Base-by-base conservation (phyloP, 2,329 filamentous ascomycete species). In the Nothophoma quercina region DNA sequence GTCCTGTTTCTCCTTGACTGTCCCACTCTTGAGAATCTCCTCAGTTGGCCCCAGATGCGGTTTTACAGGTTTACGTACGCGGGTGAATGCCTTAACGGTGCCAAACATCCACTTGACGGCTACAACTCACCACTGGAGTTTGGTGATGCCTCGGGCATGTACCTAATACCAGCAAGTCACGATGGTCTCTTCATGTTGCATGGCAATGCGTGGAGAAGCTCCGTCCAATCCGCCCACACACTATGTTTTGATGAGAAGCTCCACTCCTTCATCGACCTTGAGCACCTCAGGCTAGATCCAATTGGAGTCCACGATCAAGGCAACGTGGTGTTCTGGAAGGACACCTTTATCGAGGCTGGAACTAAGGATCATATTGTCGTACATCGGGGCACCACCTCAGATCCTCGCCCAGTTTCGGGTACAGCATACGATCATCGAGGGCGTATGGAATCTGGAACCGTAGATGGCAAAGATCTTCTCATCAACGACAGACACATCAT, bases 271-370 rank as follows among this genome's bases (percentile, higher is more conserved):
- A 62, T 43, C 8, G 30, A 10, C 4, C 21, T 40, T 10, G 7
- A 3, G 13, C 19, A 40, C 5, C 18, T 29, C 6, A 16, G 16
- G 28, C 1, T 33, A 6, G 4, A n/a, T 22, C 7, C 41, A 4
- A 10, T 10, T 18, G 16, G 16, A 5, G 7, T 2, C 2, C 13
- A 25, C 3, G 26, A 48, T 0, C 25, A 26, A 42, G n/a, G 32
- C 38, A 29, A 23, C 2, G 5, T 48, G 3, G 33, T 22, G n/a
- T 64, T 58, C 53, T 67, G 61, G 62, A 57, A 60, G n/a, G 56
- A 63, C 13, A 55, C 44, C 1, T 61, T 54, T 23, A 19, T 57
- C 21, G 42, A 51, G 15, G 22, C 39, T 22, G 23, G 33, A 5
- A 42, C 13, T 6, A 13, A n/a, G 2, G 16, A 30, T 3, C n/a